Base-by-base conservation (phyloP, 2,329 filamentous ascomycete genomes). In the Cladophialophora carrionii region DNA sequence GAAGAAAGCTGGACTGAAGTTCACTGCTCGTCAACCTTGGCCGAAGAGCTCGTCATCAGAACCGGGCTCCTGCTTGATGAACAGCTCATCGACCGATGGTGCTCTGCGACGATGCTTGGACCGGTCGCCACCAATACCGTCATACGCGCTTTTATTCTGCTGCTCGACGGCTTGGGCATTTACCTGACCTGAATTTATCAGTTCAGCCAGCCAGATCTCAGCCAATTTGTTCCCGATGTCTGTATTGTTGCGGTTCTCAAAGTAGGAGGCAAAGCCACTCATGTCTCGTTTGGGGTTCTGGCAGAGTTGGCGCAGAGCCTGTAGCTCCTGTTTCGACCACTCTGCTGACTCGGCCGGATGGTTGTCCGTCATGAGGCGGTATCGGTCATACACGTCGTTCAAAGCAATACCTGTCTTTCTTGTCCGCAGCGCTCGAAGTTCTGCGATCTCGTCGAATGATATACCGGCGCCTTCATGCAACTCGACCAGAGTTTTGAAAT, bases 1-100 rank as follows among this genome's bases (percentile, higher is more conserved):
- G 76, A 20, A 73, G 72, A 63, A 74, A 76, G 31, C 72, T 75
- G 34, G 60, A 73, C 43, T 76, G 74, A 68, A 65, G 37, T 14
- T 17, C 10, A 20, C 32, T 32, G 34, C n/a, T 7, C 26, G 3
- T 55, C 22, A 67, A 65, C 58, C 24, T 55, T 31, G 32, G 22
- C 58, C 32, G 31, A 65, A 67, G 20, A 69, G 20, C 29, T 68
- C 65, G 24, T 68, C 63, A 6, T 68, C 63, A 7, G 64, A 64
- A 1, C 32, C 46, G 20, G 63, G 61, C 52, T 64, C 66, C 17
- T 29, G 20, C 56, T 69, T 67, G 52, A 67, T 41, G 37, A 54
- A 64, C 8, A 55, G 17, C 20, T 37, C 46, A 20, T 57, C 61
- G 3, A 34, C n/a, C 5, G 54, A 31, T 7, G 32, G 26, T 4